These are phyloP conservation scores for Monarda citriodora DNA, from an alignment of 305 asterid genomes.

Conservation along the genomic window DNA sequence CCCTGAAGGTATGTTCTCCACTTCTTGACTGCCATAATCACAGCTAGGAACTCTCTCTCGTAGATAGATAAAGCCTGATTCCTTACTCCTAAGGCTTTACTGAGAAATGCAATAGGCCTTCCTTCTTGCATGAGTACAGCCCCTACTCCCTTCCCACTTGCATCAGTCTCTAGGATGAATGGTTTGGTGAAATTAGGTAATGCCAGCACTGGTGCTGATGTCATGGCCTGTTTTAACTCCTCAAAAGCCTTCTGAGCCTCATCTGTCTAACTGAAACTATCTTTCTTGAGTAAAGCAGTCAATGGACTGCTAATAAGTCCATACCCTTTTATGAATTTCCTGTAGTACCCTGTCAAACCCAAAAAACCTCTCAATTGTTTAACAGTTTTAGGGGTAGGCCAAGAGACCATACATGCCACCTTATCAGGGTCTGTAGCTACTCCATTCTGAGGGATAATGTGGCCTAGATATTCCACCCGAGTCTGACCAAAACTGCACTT, in stretches of 20 bases:
- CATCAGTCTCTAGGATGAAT: background rate
- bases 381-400: background rate
- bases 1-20: too few species aligned
- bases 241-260: background rate
- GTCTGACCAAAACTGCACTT: background rate
- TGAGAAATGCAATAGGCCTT: background rate
- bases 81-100: background rate
- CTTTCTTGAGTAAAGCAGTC: background rate
- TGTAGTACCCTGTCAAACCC: background rate
- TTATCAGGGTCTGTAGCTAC: background rate
- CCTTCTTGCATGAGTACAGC: background rate
- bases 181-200: background rate
- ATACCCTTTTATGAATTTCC: background rate
- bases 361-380: background rate
- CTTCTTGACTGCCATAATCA: too few species aligned
- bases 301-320: background rate
- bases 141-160: background rate
- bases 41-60: background rate
- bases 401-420: background rate
- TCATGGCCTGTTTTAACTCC: background rate
- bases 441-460: background rate
- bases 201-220: background rate
- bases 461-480: background rate
- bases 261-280: background rate
- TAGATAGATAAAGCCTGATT: background rate